Percentiles rank a stretch among this genome's conserved stretches.
Evolutionary conservation across 2,329 filamentous ascomycete genomes (phyloP).

Genomic region (Ampelomyces quisqualis): DNA sequence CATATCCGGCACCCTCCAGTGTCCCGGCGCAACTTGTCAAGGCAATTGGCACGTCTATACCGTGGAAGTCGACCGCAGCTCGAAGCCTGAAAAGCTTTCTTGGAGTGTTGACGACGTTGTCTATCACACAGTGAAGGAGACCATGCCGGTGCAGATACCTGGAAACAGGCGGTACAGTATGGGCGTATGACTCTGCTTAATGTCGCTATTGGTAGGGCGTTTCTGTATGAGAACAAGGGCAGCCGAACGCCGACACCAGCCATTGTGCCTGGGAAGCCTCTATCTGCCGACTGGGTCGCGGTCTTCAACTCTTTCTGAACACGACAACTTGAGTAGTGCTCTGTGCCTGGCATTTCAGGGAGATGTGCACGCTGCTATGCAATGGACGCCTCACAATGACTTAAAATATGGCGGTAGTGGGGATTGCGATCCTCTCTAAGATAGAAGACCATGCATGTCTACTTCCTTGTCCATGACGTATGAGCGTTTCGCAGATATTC

Average conservation of each 20-base stretch:
- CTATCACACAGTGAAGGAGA: slow-evolving; percentile 6
- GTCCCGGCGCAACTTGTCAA: slow-evolving; percentile 8
- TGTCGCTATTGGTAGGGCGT: slow-evolving; percentile 10
- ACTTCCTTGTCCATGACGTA: too few relatives aligned
- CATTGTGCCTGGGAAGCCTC: slow-evolving; percentile 1
- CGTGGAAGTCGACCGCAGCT: slow-evolving; percentile 8
- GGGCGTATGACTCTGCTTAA: slow-evolving; percentile 11
- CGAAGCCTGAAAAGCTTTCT: slow-evolving; percentile 5
- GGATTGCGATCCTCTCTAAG: too few relatives aligned
- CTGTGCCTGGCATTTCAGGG: not conserved
- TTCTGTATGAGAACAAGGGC: slow-evolving; percentile 3
- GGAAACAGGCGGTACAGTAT: slow-evolving; percentile 6
- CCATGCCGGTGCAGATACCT: slow-evolving; percentile 2
- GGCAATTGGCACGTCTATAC: slow-evolving; percentile 9
- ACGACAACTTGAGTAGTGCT: too few relatives aligned
- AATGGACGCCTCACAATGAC: not conserved
- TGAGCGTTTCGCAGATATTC: not conserved
- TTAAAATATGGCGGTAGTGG: too few relatives aligned
- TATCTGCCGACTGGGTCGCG: slow-evolving; percentile 10
- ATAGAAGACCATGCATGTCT: not conserved
- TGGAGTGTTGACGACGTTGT: slow-evolving; percentile 8
- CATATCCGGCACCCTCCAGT: not conserved
- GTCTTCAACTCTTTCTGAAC: slow-evolving; percentile 8
- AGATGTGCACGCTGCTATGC: not conserved
- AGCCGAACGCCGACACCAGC: slow-evolving; percentile 2